Evolutionary conservation across 2,329 filamentous ascomycete species (phyloP).

Genomic region (Colletotrichum sojae): DNA sequence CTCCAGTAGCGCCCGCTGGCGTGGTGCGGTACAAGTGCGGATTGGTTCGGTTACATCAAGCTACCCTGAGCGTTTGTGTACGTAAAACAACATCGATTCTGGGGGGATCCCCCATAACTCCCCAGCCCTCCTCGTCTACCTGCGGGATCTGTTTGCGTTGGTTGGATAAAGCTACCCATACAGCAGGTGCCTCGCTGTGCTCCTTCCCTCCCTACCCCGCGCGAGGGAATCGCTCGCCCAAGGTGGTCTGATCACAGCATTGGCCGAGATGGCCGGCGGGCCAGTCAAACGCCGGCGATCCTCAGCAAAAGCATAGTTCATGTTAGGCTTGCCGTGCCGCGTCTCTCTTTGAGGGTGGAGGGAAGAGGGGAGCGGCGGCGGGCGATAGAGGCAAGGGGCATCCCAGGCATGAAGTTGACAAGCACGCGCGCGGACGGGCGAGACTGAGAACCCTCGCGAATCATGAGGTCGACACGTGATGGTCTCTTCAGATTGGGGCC

Average conservation of each 20-base stretch:
- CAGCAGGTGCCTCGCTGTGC: conserved; percentile 11
- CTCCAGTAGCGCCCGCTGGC: conserved; percentile 14
- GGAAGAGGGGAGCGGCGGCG: neutral
- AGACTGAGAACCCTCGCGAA: conserved; percentile 27
- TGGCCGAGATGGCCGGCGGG: conserved; percentile 22
- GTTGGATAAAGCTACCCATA: neutral
- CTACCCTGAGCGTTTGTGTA: conserved; percentile 22
- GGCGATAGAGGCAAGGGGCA: neutral
- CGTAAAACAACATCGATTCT: conserved; percentile 12
- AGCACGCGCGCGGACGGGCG: conserved; percentile 4
- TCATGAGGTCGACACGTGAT: conserved; percentile 32
- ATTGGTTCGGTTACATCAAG: conserved; percentile 12
- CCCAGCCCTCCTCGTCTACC: neutral
- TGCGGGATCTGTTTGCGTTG: too few species aligned
- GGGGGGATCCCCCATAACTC: neutral
- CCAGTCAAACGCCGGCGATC: conserved; percentile 38
- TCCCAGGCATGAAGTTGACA: conserved; percentile 7
- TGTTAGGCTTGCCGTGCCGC: conserved; percentile 2
- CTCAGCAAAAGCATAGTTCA: conserved; percentile 8
- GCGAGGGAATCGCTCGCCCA: conserved; percentile 3
- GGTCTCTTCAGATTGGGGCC: neutral
- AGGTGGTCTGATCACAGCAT: conserved; percentile 30
- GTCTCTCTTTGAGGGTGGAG: neutral
- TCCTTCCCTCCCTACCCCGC: conserved; percentile 33
- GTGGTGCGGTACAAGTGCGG: neutral